Evolutionary conservation across 2,329 filamentous ascomycete genomes (phyloP), one percentile per base, ranked within the genome.

Genomic region (Gnomoniopsis sp.): DNA sequence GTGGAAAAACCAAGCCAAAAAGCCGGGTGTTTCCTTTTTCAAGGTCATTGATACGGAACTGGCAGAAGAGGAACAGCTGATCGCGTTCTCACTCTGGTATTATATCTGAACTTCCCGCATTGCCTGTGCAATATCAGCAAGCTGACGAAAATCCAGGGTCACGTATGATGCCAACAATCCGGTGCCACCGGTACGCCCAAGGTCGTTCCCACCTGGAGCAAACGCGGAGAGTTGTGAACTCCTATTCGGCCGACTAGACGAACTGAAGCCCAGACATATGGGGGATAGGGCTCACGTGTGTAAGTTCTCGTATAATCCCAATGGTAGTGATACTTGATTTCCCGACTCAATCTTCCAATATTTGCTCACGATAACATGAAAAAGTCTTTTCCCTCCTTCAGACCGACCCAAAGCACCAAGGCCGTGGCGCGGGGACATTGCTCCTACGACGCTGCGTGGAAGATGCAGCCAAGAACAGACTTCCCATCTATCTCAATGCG

Each of bases 371-470:
- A 11, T 12, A 2, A 17, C 10, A 6, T 2, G 7, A 17, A 60
- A 75, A 60, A 75, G 75, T 75, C 60, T 67, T 77, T 12, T 66
- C 70, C 10, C 61, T 69, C 34, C 67, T 78, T 4, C 68, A 69
- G n/a, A 75, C 75, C n/a, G 70, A 75, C 55, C 76, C 76, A 0
- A 68, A 74, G 14, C 72, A 76, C 51, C 71, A 75, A 51, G 62
- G 71, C 69, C 72, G 73, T n/a, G 75, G 74, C 1, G 75, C 75
- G 1, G 75, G 69, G 2, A 65, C 66, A 7, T 68, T 75, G 65
- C 65, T 78, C 36, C 63, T 76, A n/a, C 65, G 68, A 57, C 73
- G 70, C 68, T 72, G 71, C 0, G 64, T 74, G 14, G 72, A 75
- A 38, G 65, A 75, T 26, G 71, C 73, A 2, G 69, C 71, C 56